These are phyloP conservation scores for Mortierella sp. DNA, from an alignment of 371 early-diverging fungal species.

Conservation along the genomic window DNA sequence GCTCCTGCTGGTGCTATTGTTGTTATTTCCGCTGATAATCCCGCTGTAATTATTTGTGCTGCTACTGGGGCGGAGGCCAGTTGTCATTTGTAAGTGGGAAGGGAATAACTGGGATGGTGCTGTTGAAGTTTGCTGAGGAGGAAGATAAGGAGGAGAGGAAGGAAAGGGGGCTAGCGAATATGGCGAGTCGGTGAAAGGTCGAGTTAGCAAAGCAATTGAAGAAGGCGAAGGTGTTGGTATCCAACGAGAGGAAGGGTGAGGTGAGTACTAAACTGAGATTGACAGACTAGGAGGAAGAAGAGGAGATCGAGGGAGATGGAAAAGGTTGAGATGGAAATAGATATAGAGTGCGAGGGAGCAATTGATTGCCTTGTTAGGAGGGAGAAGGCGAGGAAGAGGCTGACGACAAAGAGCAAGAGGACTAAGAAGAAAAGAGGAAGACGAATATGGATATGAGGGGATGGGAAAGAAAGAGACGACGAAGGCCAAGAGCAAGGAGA, in stretches of 20 bases:
- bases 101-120: background rate
- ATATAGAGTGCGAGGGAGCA: background rate
- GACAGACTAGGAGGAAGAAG: background rate
- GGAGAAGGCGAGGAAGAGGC: background rate
- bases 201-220: background rate
- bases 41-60: background rate
- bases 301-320: background rate
- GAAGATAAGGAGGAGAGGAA: background rate
- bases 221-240: background rate
- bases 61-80: slow-evolving; percentile 3
- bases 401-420: background rate
- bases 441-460: background rate
- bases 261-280: background rate
- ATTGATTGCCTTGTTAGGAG: background rate
- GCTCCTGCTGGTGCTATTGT: background rate
- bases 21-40: background rate
- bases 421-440: background rate
- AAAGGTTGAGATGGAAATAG: background rate
- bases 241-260: background rate
- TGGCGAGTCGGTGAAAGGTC: background rate
- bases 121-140: background rate
- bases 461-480: background rate
- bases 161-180: background rate
- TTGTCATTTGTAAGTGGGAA: background rate
- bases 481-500: background rate